phyloP scores from a whole-genome alignment of 2,329 filamentous ascomycete genomes.

The Calonectria pteridis region DNA sequence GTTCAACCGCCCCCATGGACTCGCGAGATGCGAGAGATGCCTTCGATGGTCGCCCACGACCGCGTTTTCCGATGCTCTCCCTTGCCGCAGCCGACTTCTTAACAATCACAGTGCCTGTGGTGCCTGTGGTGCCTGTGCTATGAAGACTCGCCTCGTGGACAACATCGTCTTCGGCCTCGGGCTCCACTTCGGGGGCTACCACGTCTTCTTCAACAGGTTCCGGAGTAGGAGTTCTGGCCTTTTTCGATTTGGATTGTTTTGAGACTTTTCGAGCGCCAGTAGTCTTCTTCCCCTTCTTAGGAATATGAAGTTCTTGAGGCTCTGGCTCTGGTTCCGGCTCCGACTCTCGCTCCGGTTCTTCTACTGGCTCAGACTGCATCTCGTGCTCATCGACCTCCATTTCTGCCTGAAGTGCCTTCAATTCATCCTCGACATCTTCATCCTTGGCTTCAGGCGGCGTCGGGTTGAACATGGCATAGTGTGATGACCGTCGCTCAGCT shows the following conservation, averaged over 20 bases:
- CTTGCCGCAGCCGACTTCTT: slow-evolving; percentile 48
- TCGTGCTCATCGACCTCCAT: slow-evolving; percentile 55
- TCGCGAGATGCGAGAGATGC: slow-evolving; percentile 45
- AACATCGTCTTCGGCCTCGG: slow-evolving; percentile 22
- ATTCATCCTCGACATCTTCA: slow-evolving; percentile 63
- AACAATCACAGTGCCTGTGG: slow-evolving; percentile 54
- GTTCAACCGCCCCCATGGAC: slow-evolving; percentile 43
- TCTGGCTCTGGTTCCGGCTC: slow-evolving; percentile 5
- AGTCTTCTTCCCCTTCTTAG: slow-evolving; percentile 68
- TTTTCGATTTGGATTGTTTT: slow-evolving; percentile 63
- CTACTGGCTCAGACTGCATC: slow-evolving; percentile 9
- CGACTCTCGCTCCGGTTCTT: background rate
- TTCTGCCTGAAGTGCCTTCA: slow-evolving; percentile 62
- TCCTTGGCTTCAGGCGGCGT: slow-evolving; percentile 59
- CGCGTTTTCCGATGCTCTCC: slow-evolving; percentile 39
- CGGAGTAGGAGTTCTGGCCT: slow-evolving; percentile 52
- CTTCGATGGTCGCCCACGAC: slow-evolving; percentile 47
- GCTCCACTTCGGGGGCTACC: slow-evolving; percentile 24
- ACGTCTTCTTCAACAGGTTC: slow-evolving; percentile 41
- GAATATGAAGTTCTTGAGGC: slow-evolving; percentile 53
- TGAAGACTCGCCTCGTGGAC: slow-evolving; percentile 54
- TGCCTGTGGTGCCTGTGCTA: slow-evolving; percentile 53
- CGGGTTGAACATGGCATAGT: slow-evolving; percentile 68
- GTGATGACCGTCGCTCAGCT: slow-evolving; percentile 48
- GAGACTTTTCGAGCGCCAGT: slow-evolving; percentile 64